phyloP scores from a whole-genome alignment of 1,284 basidiomycete genomes.

The Mycosarcoma mackinlayi region DNA sequence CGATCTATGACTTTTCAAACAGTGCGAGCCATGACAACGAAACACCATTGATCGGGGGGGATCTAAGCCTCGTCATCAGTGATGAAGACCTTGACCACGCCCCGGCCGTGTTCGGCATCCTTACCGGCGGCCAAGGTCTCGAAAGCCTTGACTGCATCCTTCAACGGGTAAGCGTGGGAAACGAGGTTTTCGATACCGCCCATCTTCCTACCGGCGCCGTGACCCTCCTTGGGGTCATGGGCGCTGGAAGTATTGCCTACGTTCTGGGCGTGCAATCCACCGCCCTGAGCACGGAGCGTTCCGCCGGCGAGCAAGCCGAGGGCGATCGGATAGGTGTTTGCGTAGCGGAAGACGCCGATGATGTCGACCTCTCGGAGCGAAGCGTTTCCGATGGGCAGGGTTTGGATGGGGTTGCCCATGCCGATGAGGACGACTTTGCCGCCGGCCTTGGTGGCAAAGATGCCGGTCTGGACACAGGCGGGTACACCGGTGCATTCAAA shows the following conservation, averaged over 20 bases:
- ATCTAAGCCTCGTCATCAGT: constrained; percentile 37
- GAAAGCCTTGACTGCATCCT: constrained; percentile 50
- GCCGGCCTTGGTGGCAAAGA: constrained; percentile 77
- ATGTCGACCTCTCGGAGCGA: constrained; percentile 91
- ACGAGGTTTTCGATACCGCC: constrained; percentile 58
- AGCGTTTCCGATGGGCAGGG: constrained; percentile 79
- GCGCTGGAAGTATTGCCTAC: neutral
- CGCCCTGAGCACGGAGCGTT: constrained; percentile 43
- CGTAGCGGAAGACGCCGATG: constrained; percentile 82
- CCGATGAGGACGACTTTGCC: constrained; percentile 92
- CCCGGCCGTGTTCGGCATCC: constrained; percentile 33
- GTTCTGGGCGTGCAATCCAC: constrained; percentile 30
- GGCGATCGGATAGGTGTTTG: constrained; percentile 86
- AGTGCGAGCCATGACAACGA: too few species aligned
- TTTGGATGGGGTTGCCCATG: constrained; percentile 87
- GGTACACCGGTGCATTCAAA: constrained; percentile 96
- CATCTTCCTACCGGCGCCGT: constrained; percentile 27
- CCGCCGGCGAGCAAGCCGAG: constrained; percentile 54
- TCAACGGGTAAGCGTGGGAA: constrained; percentile 49
- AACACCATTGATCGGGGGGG: neutral
- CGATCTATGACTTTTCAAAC: too few species aligned
- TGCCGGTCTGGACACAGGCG: constrained; percentile 68
- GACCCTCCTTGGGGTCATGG: constrained; percentile 11
- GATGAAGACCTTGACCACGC: constrained; percentile 61
- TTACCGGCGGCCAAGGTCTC: constrained; percentile 51